Conservation (phyloP, 495 filamentous ascomycete genomes). For the Tuber aestivum region DNA sequence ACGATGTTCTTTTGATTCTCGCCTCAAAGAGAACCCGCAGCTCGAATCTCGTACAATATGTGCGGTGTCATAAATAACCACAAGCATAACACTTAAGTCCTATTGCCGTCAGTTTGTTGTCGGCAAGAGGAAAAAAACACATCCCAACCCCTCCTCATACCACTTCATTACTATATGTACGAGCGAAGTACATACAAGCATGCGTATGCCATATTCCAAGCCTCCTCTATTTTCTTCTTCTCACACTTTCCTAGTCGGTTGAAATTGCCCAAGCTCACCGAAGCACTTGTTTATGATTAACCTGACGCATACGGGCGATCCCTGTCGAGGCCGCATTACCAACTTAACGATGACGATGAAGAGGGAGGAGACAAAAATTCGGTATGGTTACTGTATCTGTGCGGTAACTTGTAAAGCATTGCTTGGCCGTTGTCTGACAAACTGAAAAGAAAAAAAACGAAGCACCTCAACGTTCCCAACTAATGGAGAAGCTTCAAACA, state of each 20-base stretch:
- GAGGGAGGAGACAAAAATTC: not conserved
- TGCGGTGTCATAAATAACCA: not conserved
- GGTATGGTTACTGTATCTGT: not conserved
- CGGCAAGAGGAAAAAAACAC: not conserved
- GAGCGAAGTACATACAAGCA: not conserved
- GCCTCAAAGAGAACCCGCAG: not conserved
- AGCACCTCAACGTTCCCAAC: not conserved
- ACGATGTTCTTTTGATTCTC: not conserved
- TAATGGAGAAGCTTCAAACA: not conserved
- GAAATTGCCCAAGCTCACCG: not conserved
- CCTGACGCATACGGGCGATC: not conserved
- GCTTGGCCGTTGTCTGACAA: not conserved
- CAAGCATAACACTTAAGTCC: not conserved
- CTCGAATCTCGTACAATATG: not conserved
- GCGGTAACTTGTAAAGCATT: not conserved
- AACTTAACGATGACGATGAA: not conserved
- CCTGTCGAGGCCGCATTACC: not conserved
- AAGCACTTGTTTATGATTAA: not conserved
- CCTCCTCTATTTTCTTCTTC: not conserved
- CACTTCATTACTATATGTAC: not conserved
- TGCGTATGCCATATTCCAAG: not conserved
- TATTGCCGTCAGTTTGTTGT: not conserved
- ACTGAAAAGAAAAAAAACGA: not conserved
- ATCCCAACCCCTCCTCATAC: not conserved
- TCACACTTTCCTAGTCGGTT: not conserved